phyloP scores from a whole-genome alignment of 2,329 filamentous ascomycete species.

The Ophioceras dolichostomum region DNA sequence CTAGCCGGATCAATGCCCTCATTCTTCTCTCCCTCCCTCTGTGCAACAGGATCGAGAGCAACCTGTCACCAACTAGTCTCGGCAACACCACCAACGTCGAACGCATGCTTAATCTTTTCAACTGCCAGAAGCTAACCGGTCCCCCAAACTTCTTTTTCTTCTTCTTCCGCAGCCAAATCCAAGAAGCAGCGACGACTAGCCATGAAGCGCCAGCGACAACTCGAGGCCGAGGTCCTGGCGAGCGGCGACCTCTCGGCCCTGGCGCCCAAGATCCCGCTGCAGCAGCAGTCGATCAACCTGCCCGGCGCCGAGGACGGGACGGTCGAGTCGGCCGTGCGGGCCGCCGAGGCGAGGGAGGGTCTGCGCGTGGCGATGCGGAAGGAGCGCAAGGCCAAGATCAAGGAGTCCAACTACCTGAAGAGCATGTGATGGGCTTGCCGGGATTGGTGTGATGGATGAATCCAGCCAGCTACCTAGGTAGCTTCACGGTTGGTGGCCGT shows the following conservation, averaged over 20 bases:
- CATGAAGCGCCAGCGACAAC: constrained; percentile 46
- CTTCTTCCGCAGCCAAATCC: constrained; percentile 68
- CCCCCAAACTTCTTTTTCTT: background rate
- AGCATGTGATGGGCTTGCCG: too few relatives aligned
- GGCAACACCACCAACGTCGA: too few relatives aligned
- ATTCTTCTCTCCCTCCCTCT: constrained; percentile 2
- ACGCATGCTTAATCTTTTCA: too few relatives aligned
- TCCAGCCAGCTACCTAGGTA: too few relatives aligned
- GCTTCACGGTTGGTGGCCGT: too few relatives aligned
- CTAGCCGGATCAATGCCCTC: too few relatives aligned
- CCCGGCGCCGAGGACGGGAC: constrained; percentile 33
- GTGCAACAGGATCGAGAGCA: too few relatives aligned
- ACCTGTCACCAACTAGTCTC: too few relatives aligned
- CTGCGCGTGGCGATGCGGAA: constrained; percentile 60
- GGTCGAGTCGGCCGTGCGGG: constrained; percentile 31
- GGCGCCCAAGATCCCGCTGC: constrained; percentile 58
- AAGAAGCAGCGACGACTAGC: constrained; percentile 68
- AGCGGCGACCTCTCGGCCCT: constrained; percentile 54
- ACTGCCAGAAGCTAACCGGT: too few relatives aligned
- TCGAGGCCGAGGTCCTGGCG: constrained; percentile 48
- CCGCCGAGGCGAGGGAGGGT: constrained; percentile 41
- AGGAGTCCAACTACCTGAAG: constrained; percentile 79
- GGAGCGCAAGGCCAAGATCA: constrained; percentile 65
- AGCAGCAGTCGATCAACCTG: constrained; percentile 68
- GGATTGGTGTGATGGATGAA: too few relatives aligned